These are phyloP conservation scores for Phytophthora melonis DNA, from an alignment of 352 stramenopile genomes.

Conservation along the genomic window DNA sequence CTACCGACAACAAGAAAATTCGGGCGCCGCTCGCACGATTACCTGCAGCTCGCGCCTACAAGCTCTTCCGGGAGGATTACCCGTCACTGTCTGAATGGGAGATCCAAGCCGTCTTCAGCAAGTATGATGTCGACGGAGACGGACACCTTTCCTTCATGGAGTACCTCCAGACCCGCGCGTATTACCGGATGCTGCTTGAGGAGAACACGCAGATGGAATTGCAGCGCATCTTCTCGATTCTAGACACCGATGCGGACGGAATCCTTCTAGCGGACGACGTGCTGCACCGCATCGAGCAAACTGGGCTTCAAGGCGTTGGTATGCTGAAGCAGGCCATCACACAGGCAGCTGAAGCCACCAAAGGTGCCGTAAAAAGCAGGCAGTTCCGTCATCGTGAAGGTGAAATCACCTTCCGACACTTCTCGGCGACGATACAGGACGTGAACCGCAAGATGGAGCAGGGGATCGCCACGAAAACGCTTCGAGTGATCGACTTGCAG, in stretches of 20 bases:
- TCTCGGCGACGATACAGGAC: constrained; percentile 61
- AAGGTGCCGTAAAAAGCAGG: constrained; percentile 24
- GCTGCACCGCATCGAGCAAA: constrained; percentile 58
- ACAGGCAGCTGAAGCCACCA: constrained; percentile 56
- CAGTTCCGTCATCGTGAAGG: constrained; percentile 44
- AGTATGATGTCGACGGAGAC: constrained; percentile 70
- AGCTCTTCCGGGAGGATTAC: constrained; percentile 74
- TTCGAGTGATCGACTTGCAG: constrained; percentile 58
- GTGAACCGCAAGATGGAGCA: constrained; percentile 75
- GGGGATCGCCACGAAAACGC: constrained; percentile 64
- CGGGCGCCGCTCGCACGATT: constrained; percentile 43
- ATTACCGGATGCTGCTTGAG: constrained; percentile 63
- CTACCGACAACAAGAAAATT: constrained; percentile 35
- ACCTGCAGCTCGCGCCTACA: constrained; percentile 51
- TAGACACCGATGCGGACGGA: constrained; percentile 71
- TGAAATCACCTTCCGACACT: constrained; percentile 78
- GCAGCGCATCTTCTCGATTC: constrained; percentile 67
- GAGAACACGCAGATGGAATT: constrained; percentile 63
- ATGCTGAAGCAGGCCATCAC: constrained; percentile 61
- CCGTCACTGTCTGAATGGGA: constrained; percentile 70
- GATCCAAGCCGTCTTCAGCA: constrained; percentile 61
- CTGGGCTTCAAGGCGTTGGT: constrained; percentile 48
- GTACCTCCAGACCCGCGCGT: constrained; percentile 68
- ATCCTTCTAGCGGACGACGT: constrained; percentile 62
- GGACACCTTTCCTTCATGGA: constrained; percentile 63